A percentile compares a stretch with the other conserved stretches of the same genome.
These are phyloP conservation scores for Pilatotrama ljubarskyi DNA, from an alignment of 768 basidiomycete genomes.

Conservation along the genomic window DNA sequence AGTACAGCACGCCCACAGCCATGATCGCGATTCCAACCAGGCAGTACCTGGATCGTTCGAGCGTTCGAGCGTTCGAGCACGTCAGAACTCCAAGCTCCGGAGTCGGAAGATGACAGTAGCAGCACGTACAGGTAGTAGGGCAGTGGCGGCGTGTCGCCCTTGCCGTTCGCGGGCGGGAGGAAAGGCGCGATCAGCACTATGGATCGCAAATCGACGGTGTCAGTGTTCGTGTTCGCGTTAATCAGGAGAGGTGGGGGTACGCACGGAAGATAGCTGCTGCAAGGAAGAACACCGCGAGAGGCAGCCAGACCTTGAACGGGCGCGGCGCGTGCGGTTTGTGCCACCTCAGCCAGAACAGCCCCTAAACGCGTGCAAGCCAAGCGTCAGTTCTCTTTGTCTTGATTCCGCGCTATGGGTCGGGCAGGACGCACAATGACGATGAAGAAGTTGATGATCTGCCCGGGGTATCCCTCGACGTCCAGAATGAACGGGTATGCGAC, in stretches of 20 bases:
- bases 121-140: slow-evolving; percentile 51
- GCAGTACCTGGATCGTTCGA: slow-evolving; percentile 41
- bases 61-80: not conserved
- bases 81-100: not conserved
- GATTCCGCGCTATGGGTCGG: accelerated
- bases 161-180: slow-evolving; percentile 50
- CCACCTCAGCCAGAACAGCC: slow-evolving; percentile 58
- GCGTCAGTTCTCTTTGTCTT: not conserved
- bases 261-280: slow-evolving; percentile 50
- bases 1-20: slow-evolving; percentile 49
- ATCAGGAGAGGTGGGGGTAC: slow-evolving; percentile 23
- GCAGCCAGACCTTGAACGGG: slow-evolving; percentile 65
- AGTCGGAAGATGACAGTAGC: too few relatives aligned
- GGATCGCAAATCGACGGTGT: slow-evolving; percentile 13
- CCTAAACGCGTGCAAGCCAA: slow-evolving; percentile 18
- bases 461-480: slow-evolving; percentile 54
- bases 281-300: slow-evolving; percentile 55
- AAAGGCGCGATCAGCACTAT: slow-evolving; percentile 56
- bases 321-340: slow-evolving; percentile 45
- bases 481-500: slow-evolving; percentile 64
- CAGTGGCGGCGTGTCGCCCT: slow-evolving; percentile 60
- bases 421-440: slow-evolving; percentile 47
- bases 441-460: slow-evolving; percentile 57
- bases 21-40: slow-evolving; percentile 53
- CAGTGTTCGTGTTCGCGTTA: not conserved